Evolutionary conservation across 768 basidiomycete species (phyloP), one percentile per base, ranked within the genome.

Genomic region (Pulveroboletus sp.): DNA sequence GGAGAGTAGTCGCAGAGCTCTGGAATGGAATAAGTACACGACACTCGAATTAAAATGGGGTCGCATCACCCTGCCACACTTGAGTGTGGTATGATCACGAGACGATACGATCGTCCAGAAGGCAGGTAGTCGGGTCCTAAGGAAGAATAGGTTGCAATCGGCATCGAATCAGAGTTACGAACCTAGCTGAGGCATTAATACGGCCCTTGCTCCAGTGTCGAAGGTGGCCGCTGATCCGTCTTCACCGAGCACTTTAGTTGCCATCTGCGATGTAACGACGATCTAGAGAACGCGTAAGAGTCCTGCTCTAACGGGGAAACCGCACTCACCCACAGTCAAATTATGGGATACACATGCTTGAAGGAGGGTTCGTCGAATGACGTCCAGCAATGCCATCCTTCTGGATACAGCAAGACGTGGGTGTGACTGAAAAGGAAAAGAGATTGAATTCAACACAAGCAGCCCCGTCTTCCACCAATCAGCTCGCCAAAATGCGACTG

Each of bases 111-210:
- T 58, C 70, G 64, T 33, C 71, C 68, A 27, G 66, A 60, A 47
- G 79, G 78, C 32, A 80, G 65, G 58, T 78, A 72, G 27, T 66
- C 51, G 18, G 60, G 56, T 43, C 67, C 71, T 73, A 42, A 37
- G 49, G 37, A 27, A 12, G 6, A 6, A 42, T 38, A 27, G 38
- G 27, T 48, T 21, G 36, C 49, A 42, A 33, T 43, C 36, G 33
- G 6, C 11, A 49, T 45, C 37, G 39, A 51, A 50, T 36, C 40
- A 58, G 36, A 32, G 46, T 55, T 39, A 60, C 49, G 50, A 60
- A 83, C 87, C 80, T 56, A 86, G 76, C 50, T 78, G 78, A 39
- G 87, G 86, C 35, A 80, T 70, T 76, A 90, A 77, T 39, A 86
- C 65, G 9, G 81, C 85, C 52, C 69, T 77, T 14, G 76, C 74